Evolutionary conservation across 2,329 filamentous ascomycete species (phyloP), one percentile per base, ranked within the genome.

Genomic region (Fusarium humuli): DNA sequence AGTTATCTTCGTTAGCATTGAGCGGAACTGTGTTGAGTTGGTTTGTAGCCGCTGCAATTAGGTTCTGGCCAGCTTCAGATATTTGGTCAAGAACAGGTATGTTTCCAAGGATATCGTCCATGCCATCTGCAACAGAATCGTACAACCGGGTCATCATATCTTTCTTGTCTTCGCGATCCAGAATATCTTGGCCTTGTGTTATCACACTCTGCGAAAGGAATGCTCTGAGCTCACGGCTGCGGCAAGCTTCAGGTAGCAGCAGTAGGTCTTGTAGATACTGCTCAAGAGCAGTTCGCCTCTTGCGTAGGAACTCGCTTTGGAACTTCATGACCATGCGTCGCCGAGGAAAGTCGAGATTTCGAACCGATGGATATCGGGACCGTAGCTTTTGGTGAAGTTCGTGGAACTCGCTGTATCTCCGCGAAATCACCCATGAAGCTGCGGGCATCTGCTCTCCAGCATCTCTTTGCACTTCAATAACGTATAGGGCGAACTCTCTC

Each of bases 21-120:
- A 87, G 79, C 16, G 86, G 86, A 76, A 85, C 84, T 23, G 84
- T 85, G 64, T 84, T 86, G 58, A 91, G 84, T 77, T 91, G 89
- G 73, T 81, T 90, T 13, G 89, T 90, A 3, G 90, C 92, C 32
- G 92, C 92, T 1, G 92, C 92, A 61, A 96, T 92, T 52, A 98
- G 87, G 75, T 94, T 98, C 78, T 98, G 95, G 0, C 95, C 95
- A 9, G 96, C 94, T 3, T 94, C 88, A 1, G 94, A 97, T 9
- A 99, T 88, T 78, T 98, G 96, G 75, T 99, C 96, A 30, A 99
- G 86, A 0, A 98, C 94, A 2, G 96, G 94, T 45, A 98, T 95
- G 77, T 97, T 98, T 59, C 96, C 96, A 6, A 99, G 84, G 57
- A 99, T 97, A 74, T 99, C 96, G 78, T 99, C 96, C 91, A 99